Evolutionary conservation across 1,284 basidiomycete species (phyloP), one percentile per base, ranked within the genome.

Genomic region (Pholiota adiposa): DNA sequence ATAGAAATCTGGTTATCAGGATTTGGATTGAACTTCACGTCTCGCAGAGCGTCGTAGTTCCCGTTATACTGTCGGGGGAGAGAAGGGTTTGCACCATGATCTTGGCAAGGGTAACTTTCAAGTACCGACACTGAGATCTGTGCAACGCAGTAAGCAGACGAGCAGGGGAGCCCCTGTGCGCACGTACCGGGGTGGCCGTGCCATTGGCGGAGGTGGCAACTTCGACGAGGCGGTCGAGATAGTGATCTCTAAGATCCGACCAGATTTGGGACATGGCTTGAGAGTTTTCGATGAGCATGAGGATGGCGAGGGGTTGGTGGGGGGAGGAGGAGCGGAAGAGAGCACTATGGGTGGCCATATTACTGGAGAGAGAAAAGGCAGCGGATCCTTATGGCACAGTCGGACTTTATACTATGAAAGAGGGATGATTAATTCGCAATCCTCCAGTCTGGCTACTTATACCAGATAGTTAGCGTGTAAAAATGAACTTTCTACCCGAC

Each of bases 211-310:
- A 41, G 38, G 65, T 56, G 27, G 70, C 58, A 21, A 41, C 63
- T 38, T 66, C 64, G 23, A 69, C 55, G n/a, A 65, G 64, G 34
- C 51, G 51, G 50, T 75, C 77, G 29, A 89, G 75, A 69, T 83
- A 85, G 31, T 74, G 78, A 71, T 82, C 78, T 65, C 80, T 76
- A 38, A 89, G 77, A 71, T 84, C 79, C 65, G 77, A 68, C 87
- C 88, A 89, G 41, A 79, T 75, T 18, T 67, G 46, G 25, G 74
- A 67, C 77, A 88, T 83, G 4, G 71, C 69, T 31, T 72, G 71
- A 0, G 86, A 88, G 65, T 88, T 86, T 73, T 89, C 87, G 67
- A 89, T 78, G 61, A 89, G 77, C 63, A 89, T 71, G 51, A 88
- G 77, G 38, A 72, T 77, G 34, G 79, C 77, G 51, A 82, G 73